Conservation (phyloP, 73 alveolate genomes). For the Urostyla sp. region DNA sequence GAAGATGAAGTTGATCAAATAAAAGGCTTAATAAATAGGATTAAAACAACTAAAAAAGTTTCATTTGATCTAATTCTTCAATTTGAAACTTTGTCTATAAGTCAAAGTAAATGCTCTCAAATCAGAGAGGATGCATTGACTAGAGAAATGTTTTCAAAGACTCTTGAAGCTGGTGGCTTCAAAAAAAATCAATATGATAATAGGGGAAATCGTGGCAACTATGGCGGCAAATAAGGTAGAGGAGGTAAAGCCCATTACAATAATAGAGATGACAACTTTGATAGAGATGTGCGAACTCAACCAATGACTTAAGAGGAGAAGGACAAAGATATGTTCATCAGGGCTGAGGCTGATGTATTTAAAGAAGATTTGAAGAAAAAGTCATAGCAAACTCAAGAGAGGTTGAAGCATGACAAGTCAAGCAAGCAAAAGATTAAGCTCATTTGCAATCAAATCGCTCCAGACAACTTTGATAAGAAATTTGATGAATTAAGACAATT, state of each 20-base stretch:
- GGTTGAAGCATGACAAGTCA: constrained; percentile 8
- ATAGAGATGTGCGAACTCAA: neutral
- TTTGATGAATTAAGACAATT: neutral
- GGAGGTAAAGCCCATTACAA: too few relatives aligned
- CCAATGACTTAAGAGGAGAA: neutral
- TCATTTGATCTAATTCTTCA: neutral
- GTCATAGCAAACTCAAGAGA: neutral
- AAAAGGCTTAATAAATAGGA: neutral
- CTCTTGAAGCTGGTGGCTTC: neutral
- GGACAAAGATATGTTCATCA: neutral
- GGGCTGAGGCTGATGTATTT: constrained; percentile 28
- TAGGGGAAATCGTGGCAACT: neutral
- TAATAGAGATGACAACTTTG: too few relatives aligned
- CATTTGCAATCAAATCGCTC: constrained; percentile 5
- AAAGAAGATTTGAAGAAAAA: neutral
- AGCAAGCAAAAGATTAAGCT: neutral
- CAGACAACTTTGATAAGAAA: constrained; percentile 33
- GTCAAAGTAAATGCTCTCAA: neutral
- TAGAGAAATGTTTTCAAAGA: neutral
- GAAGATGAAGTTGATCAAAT: too few relatives aligned
- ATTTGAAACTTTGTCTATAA: neutral
- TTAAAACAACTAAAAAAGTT: neutral
- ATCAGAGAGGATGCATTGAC: neutral
- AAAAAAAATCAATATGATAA: neutral
- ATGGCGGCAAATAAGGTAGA: too few relatives aligned